phyloP scores from a whole-genome alignment of 768 basidiomycete species.

The Lactarius sanguifluus region DNA sequence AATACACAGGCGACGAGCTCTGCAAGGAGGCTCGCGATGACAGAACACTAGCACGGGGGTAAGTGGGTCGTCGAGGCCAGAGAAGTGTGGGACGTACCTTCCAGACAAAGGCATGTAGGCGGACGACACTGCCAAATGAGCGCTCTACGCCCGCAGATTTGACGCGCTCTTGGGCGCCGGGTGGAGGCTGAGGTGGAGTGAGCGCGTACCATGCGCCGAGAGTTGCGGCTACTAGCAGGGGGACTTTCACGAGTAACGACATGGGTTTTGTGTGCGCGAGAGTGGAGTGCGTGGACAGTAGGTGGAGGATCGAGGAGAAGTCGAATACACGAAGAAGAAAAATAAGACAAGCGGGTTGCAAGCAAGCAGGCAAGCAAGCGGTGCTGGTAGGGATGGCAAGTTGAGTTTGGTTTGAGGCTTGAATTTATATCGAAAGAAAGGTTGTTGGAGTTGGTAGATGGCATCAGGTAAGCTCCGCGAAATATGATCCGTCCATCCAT shows the following conservation, averaged over 20 bases:
- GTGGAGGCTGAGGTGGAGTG: conserved; percentile 28
- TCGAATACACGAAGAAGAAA: neutral
- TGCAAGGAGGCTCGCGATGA: conserved; percentile 19
- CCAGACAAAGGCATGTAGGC: conserved; percentile 25
- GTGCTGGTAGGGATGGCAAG: neutral
- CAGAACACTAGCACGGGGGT: conserved; percentile 13
- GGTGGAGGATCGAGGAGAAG: neutral
- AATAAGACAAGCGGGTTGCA: neutral
- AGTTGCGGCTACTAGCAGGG: conserved; percentile 6
- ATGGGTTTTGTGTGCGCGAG: neutral
- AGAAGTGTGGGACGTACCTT: conserved; percentile 16
- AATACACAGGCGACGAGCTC: conserved; percentile 15
- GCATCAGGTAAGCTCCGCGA: conserved; percentile 16
- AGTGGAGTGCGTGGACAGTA: neutral
- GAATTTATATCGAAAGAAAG: neutral
- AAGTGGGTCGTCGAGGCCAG: neutral
- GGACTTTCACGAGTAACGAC: conserved; percentile 21
- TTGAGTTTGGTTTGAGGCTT: neutral
- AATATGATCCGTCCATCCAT: neutral
- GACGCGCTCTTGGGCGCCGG: conserved; percentile 15
- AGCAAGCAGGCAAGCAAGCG: neutral
- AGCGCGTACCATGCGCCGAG: conserved; percentile 25
- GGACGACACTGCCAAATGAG: conserved; percentile 26
- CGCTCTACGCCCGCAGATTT: conserved; percentile 23
- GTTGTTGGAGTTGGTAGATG: neutral